These are phyloP conservation scores for Delitschia confertaspora DNA, from an alignment of 495 filamentous ascomycete genomes.

Conservation along the genomic window DNA sequence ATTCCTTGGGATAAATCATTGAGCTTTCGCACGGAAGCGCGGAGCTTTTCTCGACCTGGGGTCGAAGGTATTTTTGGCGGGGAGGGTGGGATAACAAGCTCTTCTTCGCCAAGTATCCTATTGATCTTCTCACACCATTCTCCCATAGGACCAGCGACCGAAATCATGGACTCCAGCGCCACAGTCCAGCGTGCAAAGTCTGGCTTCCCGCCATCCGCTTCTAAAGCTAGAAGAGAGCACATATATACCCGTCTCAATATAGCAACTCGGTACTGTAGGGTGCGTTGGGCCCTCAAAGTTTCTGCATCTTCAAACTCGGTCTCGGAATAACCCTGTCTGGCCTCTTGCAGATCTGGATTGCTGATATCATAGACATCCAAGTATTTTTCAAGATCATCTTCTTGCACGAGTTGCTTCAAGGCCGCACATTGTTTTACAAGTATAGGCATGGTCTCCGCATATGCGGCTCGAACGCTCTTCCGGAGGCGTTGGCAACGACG, in stretches of 20 bases:
- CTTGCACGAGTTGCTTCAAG: slow-evolving; percentile 63
- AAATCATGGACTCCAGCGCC: slow-evolving; percentile 66
- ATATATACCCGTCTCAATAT: slow-evolving; percentile 72
- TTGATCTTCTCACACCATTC: slow-evolving; percentile 50
- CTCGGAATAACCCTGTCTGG: slow-evolving; percentile 51
- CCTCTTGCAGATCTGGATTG: slow-evolving; percentile 62
- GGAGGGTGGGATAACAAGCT: slow-evolving; percentile 47
- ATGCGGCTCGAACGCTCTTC: slow-evolving; percentile 56
- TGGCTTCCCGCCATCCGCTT: slow-evolving; percentile 70
- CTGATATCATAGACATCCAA: slow-evolving; percentile 88
- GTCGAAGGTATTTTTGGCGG: slow-evolving; percentile 63
- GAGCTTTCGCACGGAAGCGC: slow-evolving; percentile 75
- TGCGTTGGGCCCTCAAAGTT: slow-evolving; percentile 69
- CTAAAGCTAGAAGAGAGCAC: slow-evolving; percentile 76
- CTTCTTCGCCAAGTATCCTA: slow-evolving; percentile 68
- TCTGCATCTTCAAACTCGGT: slow-evolving; percentile 62
- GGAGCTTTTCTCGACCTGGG: slow-evolving; percentile 67
- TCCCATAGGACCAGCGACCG: slow-evolving; percentile 49
- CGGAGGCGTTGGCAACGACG: slow-evolving; percentile 73
- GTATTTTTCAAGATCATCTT: slow-evolving; percentile 76
- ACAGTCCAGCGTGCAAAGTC: slow-evolving; percentile 75
- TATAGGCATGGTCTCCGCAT: slow-evolving; percentile 58
- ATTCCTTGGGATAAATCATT: slow-evolving; percentile 84
- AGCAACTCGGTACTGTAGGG: slow-evolving; percentile 68
- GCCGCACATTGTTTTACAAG: slow-evolving; percentile 57